Base-by-base conservation (phyloP, 2,329 filamentous ascomycete species). In the Xylaria digitata region DNA sequence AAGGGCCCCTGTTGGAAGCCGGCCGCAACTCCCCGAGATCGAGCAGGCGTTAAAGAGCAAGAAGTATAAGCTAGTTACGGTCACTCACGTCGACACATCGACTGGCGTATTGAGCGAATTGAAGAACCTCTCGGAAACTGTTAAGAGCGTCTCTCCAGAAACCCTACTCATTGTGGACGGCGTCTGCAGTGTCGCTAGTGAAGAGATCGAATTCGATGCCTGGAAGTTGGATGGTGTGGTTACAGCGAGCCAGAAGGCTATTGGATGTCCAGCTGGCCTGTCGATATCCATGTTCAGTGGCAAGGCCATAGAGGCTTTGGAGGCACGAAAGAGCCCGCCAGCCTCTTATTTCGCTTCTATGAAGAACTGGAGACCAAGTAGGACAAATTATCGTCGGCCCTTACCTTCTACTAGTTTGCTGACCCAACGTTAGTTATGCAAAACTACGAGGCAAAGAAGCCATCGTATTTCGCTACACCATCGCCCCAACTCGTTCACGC, bases 371-470 rank as follows among this genome's bases (percentile, higher is more conserved):
- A 84, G 94, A 64, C 95, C 95, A 53, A 96, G 90, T 93, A 85
- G 75, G 87, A 59, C n/a, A 34, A 52, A 55, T 8, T 7, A 53
- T 53, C 23, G 15, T 32, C 7, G 15, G 2, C 61, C 21, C 11
- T 42, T 17, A n/a, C 8, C 4, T 53, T n/a, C 19, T 17, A 46
- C 26, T 9, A 6, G 23, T 13, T 65, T 60, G 49, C 72, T 77
- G 32, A 76, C 63, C 42, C 34, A 3, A 21, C 9, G n/a, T 42
- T 46, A 92, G 91, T 99, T 81, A 98, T 99, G 95, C 90, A 96
- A 83, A 98, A 97, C 83, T 99, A 99, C 81, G 96, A 99, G 83
- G 93, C 93, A 71, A 93, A 94, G 85, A 99, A 98, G 84, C 89
- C 96, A 43, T 97, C 94, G 1, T 99, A 99, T 85, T 99, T 99